A percentile compares a stretch with the other conserved stretches of the same genome.
Conservation (phyloP, 1,139 yeast genomes). For the Geotrichum bryndzae region DNA sequence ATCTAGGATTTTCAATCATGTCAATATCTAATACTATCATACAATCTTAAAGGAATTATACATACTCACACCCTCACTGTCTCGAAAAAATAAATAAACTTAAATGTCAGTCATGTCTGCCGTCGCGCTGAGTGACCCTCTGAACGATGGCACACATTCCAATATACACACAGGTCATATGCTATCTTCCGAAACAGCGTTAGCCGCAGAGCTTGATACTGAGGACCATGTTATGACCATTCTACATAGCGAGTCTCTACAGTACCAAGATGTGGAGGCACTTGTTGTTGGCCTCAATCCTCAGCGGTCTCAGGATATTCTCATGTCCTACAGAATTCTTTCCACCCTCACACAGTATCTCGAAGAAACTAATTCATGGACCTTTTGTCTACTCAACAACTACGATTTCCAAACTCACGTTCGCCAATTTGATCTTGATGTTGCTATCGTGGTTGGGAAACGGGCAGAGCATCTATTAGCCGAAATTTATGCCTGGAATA, state of each 20-base stretch:
- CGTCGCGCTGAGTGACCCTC: neutral
- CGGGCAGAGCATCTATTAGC: constrained; percentile 29
- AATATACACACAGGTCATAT: neutral
- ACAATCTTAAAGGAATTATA: neutral
- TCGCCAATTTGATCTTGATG: constrained; percentile 32
- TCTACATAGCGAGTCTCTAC: constrained; percentile 22
- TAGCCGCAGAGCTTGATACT: neutral
- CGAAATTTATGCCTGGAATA: constrained; percentile 32
- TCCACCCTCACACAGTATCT: constrained; percentile 26
- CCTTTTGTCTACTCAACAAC: constrained; percentile 27
- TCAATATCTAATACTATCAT: neutral
- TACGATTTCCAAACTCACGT: constrained; percentile 30
- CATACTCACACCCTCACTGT: neutral
- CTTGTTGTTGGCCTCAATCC: constrained; percentile 26
- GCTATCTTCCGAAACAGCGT: neutral
- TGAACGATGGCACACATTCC: neutral
- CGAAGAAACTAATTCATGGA: constrained; percentile 32
- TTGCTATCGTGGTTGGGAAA: constrained; percentile 32
- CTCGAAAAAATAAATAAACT: neutral
- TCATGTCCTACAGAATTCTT: constrained; percentile 30
- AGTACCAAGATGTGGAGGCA: constrained; percentile 27
- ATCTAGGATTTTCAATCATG: neutral
- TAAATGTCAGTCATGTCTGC: neutral
- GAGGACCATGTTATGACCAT: constrained; percentile 31
- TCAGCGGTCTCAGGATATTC: constrained; percentile 28